These are phyloP conservation scores for Viridothelium virens DNA, from an alignment of 495 filamentous ascomycete genomes.

Conservation along the genomic window DNA sequence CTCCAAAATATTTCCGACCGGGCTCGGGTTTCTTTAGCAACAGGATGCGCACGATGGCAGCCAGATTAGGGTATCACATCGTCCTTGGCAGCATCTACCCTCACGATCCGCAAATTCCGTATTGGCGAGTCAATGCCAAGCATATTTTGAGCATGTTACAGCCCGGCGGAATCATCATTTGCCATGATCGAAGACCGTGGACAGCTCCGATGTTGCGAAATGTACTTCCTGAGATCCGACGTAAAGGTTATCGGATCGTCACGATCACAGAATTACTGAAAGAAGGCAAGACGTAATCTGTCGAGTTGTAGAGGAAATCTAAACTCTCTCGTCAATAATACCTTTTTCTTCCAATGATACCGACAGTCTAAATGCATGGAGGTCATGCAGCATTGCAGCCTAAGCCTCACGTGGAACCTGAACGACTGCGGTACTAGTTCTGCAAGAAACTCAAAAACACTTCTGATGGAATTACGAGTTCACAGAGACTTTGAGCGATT, in stretches of 20 bases:
- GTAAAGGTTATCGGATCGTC: constrained; percentile 58
- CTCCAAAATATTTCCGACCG: constrained; percentile 62
- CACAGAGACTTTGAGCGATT: too few species aligned
- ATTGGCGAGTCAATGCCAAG: constrained; percentile 59
- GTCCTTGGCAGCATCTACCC: constrained; percentile 79
- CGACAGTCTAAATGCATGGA: too few species aligned
- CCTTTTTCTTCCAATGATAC: too few species aligned
- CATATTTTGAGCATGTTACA: constrained; percentile 71
- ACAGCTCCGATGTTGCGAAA: constrained; percentile 64
- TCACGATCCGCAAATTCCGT: constrained; percentile 72
- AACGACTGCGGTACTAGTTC: too few species aligned
- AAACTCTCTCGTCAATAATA: too few species aligned
- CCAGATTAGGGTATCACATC: constrained; percentile 51
- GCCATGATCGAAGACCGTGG: constrained; percentile 74
- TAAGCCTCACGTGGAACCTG: too few species aligned
- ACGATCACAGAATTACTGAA: constrained; percentile 58
- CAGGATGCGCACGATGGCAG: constrained; percentile 52
- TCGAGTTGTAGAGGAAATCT: background rate
- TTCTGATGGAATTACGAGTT: too few species aligned
- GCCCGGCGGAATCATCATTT: constrained; percentile 70
- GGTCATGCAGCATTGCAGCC: too few species aligned
- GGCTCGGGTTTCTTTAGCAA: constrained; percentile 72
- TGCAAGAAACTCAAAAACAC: too few species aligned
- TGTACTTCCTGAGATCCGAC: constrained; percentile 61
- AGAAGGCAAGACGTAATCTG: constrained; percentile 18